These are phyloP conservation scores for Ogataea kodamae DNA, from an alignment of 805 yeast genomes.

Conservation along the genomic window DNA sequence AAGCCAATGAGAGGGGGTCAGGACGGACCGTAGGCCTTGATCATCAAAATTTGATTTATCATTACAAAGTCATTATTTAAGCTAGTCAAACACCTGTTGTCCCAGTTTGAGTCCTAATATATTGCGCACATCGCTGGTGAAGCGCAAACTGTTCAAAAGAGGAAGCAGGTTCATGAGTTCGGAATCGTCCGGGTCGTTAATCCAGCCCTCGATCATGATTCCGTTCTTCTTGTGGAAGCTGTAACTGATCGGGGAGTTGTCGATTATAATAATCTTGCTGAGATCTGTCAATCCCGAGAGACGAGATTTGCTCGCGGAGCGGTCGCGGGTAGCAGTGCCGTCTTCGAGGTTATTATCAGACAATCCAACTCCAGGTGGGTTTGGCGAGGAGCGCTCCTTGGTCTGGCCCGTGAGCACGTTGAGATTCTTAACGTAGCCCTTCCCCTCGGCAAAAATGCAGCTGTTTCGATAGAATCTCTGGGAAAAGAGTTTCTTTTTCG, in stretches of 20 bases:
- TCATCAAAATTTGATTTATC: constrained; percentile 2
- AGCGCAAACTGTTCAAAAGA: constrained; percentile 67
- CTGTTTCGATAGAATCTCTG: constrained; percentile 73
- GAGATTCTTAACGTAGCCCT: constrained; percentile 82
- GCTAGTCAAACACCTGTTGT: constrained; percentile 52
- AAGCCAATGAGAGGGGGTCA: constrained; percentile 37
- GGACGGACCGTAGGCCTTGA: constrained; percentile 18
- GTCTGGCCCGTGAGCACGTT: constrained; percentile 27
- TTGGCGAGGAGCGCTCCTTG: constrained; percentile 14
- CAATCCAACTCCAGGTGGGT: constrained; percentile 12
- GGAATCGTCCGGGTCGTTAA: constrained; percentile 88
- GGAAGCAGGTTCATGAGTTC: constrained; percentile 83
- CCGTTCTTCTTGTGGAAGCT: constrained; percentile 84
- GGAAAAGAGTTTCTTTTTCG: constrained; percentile 39
- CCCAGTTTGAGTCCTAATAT: constrained; percentile 74
- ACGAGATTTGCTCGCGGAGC: constrained; percentile 31
- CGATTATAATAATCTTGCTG: constrained; percentile 71
- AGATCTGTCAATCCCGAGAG: constrained; percentile 43
- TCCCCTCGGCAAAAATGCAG: constrained; percentile 73
- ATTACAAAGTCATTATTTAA: constrained; percentile 2
- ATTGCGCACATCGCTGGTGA: constrained; percentile 79
- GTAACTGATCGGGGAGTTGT: constrained; percentile 91
- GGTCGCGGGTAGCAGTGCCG: constrained; percentile 17
- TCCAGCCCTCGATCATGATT: constrained; percentile 95
- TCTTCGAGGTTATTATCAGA: constrained; percentile 9